Evolutionary conservation across 139 green algal genomes (phyloP).

Genomic region (Chlorella ohadii): DNA sequence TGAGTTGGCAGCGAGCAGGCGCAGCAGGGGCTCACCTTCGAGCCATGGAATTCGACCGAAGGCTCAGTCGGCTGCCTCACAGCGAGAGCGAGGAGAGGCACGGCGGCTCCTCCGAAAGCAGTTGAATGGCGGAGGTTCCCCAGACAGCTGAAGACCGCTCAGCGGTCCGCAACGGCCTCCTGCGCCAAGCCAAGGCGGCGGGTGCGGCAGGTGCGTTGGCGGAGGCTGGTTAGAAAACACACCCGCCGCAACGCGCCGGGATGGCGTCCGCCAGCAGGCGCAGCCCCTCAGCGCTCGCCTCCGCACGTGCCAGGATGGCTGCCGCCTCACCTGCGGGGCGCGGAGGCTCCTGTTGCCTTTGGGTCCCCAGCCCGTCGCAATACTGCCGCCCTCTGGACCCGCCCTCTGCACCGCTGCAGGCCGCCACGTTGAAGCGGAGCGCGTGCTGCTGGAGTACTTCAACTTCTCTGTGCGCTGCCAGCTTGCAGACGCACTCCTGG

Average conservation of each 20-base stretch:
- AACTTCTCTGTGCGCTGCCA: neutral
- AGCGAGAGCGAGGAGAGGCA: too few species aligned
- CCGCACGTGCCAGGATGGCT: too few species aligned
- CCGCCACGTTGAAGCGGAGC: slow-evolving; percentile 3
- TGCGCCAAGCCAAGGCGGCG: neutral
- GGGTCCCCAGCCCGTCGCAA: neutral
- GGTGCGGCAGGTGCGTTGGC: neutral
- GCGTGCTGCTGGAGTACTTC: neutral
- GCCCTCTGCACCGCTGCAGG: neutral
- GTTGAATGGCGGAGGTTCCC: neutral
- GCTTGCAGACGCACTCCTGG: neutral
- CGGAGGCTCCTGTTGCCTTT: too few species aligned
- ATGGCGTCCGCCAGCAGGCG: too few species aligned
- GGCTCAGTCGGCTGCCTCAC: too few species aligned
- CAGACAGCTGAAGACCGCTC: neutral
- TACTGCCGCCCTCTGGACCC: neutral
- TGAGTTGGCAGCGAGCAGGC: too few species aligned
- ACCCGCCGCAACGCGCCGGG: too few species aligned
- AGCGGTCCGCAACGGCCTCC: neutral
- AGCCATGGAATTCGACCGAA: too few species aligned
- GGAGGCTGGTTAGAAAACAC: neutral
- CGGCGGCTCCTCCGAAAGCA: neutral
- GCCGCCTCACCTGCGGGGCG: too few species aligned
- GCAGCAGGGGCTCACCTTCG: too few species aligned
- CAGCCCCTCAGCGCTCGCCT: too few species aligned